Base-by-base conservation (phyloP, 108 stramenopile species). In the Schizochytrium sp. region DNA sequence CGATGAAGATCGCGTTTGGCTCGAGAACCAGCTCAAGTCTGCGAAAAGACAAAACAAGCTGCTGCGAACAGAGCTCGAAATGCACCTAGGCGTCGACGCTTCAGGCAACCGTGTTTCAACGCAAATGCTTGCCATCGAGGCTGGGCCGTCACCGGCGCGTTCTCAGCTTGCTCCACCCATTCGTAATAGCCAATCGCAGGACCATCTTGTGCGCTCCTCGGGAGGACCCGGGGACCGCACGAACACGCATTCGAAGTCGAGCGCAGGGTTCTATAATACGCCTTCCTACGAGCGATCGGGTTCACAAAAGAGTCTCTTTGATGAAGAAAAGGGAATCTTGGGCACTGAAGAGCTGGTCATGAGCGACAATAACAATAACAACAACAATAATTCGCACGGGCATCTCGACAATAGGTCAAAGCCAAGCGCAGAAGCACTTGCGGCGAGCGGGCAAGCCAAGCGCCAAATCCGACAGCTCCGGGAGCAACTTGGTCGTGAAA, bases 31-130 rank as follows among this genome's bases (percentile, higher is more conserved):
- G 60, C 93, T 93, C n/a, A 93, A 93, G 90, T 91, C 90, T 12
- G 90, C 90, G 63, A 93, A 91, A 53, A 92, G 92, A 57, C 91
- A 93, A 18, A 91, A 92, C 88, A 92, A 92, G 34, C 90, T 93
- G 5, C 91, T 93, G 41, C 89, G 91, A 21, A 90, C 92, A 43
- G 92, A 72, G 48, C 58, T 72, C 16, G 83, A 88, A 25, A 43
- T 60, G 3, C 76, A 83, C n/a, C 45, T 83, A 0, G 76, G 51
- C 45, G 6, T 18, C 18, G 76, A 83, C 45, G 76, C 51, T 53
- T 10, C 25, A 6, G 76, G 51, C 12, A 12, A 47, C 6, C 48
- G 76, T 34, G 45, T 12, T 6, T 47, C 48, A 12, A 53, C 48
- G 12, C 48, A 83, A 23, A 55, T 83, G 25, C 12, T 53, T 0